Evolutionary conservation across 108 stramenopile genomes (phyloP), one percentile per base, ranked within the genome.

Genomic region (Asterionellopsis glacialis): DNA sequence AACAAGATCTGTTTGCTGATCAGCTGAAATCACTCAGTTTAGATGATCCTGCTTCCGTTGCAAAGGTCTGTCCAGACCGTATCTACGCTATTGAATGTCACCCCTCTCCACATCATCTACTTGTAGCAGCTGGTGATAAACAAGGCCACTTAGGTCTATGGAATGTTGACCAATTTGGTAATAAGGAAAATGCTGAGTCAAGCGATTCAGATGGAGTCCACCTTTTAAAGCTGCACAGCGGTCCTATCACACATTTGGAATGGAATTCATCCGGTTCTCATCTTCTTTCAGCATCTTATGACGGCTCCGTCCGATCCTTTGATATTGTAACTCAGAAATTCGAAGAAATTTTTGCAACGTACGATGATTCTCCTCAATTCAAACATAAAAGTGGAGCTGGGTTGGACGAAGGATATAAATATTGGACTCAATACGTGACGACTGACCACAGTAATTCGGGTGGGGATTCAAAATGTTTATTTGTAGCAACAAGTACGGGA

Each of bases 261-360:
- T 92, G 87, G 87, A 74, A 64, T 41, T 43, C 58, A 11, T 41
- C 40, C 28, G 85, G 84, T 0, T 40, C 64, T 25, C 56, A 63
- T 21, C 61, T 92, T 39, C 62, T 88, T 18, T 77, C 87, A 1
- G 63, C 70, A 11, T 84, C 85, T 5, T 92, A 92, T 53, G 90
- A 92, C 64, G 87, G 90, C 14, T 76, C 83, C 0, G 81, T 88
- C n/a, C 74, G 90, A 14, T 6, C 50, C 15, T 75, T 86, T 38
- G 80, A 92, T 54, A 79, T 78, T 0, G 73, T 77, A 55, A 78
- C 61, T 14, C 68, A 76, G 38, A 69, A 54, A 0, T 84, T 85
- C 70, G 41, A 71, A 33, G 76, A 94, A 51, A 69, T 88, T 15
- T 91, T 94, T 77, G 93, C 89, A 6, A 87, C 85, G 7, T 89